A percentile compares a stretch with the other conserved stretches of the same genome.
Evolutionary conservation across 164 flowering plant genomes (phyloP).

Genomic region (Liquidambar formosana): DNA sequence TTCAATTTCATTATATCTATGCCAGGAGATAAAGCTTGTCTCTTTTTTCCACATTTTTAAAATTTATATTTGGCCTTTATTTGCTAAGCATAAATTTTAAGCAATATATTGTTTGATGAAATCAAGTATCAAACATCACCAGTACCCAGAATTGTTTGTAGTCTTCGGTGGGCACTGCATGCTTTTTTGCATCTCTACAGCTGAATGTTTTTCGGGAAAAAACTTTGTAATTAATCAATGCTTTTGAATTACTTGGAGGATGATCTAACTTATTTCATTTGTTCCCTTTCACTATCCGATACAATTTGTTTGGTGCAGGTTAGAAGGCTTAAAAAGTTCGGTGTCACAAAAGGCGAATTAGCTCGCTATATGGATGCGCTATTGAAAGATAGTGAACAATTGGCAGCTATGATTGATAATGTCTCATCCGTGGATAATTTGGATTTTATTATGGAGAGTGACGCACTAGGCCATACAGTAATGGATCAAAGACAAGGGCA

Average conservation of each 20-base stretch:
- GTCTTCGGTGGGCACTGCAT: too few species aligned
- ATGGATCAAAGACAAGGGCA: slow-evolving; percentile 99
- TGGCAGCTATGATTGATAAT: slow-evolving; percentile 97
- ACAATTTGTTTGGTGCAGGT: slow-evolving; percentile 49
- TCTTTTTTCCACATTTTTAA: background rate
- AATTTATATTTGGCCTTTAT: too few species aligned
- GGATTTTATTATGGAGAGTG: slow-evolving; percentile 98
- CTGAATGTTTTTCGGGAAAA: too few species aligned
- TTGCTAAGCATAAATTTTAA: too few species aligned
- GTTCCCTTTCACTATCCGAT: background rate
- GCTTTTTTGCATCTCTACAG: too few species aligned
- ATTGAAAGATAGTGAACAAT: slow-evolving; percentile 96
- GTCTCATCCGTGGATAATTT: slow-evolving; percentile 95
- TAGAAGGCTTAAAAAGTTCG: slow-evolving; percentile 95
- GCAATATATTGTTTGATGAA: too few species aligned
- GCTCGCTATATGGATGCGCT: slow-evolving; percentile 95
- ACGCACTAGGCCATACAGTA: slow-evolving; percentile 94
- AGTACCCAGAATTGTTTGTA: too few species aligned
- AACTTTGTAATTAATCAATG: too few species aligned
- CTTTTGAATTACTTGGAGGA: background rate
- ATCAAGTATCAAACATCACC: too few species aligned
- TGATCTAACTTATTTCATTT: background rate
- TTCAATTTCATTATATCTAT: background rate
- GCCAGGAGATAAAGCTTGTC: too few species aligned
- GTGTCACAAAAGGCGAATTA: slow-evolving; percentile 96